These are phyloP conservation scores for Colletotrichum cuscutae DNA, from an alignment of 2,329 filamentous ascomycete species.

Conservation along the genomic window DNA sequence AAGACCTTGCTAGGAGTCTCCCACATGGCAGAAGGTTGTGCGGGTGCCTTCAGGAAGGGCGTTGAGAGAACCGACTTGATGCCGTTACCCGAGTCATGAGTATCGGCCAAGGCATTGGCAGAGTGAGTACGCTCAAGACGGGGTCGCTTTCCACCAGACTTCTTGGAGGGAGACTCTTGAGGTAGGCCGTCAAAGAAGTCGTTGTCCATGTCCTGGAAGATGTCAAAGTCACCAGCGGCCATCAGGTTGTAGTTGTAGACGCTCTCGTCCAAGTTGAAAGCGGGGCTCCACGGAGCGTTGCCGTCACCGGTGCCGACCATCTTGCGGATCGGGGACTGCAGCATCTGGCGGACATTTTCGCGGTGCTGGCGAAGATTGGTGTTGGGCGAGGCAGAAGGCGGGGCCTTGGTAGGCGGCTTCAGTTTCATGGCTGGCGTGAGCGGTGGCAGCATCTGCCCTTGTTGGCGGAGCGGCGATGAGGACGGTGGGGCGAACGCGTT, in stretches of 20 bases:
- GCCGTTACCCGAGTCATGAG: slow-evolving; percentile 60
- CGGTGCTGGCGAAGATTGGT: slow-evolving; percentile 92
- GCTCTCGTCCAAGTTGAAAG: slow-evolving; percentile 71
- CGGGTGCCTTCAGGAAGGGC: slow-evolving; percentile 61
- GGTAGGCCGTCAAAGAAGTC: slow-evolving; percentile 43
- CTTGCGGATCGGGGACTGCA: slow-evolving; percentile 76
- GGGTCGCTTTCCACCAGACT: slow-evolving; percentile 56
- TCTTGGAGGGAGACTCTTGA: slow-evolving; percentile 75
- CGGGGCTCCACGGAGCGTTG: slow-evolving; percentile 70
- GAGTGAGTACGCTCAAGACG: slow-evolving; percentile 73
- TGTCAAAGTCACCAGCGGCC: slow-evolving; percentile 68
- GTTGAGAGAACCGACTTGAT: slow-evolving; percentile 63
- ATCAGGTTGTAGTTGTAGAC: slow-evolving; percentile 57
- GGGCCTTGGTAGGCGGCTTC: slow-evolving; percentile 67
- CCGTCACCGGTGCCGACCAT: slow-evolving; percentile 58
- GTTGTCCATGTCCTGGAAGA: slow-evolving; percentile 63
- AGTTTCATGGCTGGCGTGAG: slow-evolving; percentile 88
- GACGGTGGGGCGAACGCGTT: slow-evolving; percentile 64
- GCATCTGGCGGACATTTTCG: slow-evolving; percentile 81
- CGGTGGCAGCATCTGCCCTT: slow-evolving; percentile 75
- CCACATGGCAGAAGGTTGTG: slow-evolving; percentile 50
- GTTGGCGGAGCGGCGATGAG: slow-evolving; percentile 75
- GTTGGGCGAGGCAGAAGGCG: slow-evolving; percentile 88
- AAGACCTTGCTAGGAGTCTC: slow-evolving; percentile 69
- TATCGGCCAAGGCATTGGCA: slow-evolving; percentile 69